These are phyloP conservation scores for Ormosia semicastrata DNA, from an alignment of 306 rosid genomes.

Conservation along the genomic window DNA sequence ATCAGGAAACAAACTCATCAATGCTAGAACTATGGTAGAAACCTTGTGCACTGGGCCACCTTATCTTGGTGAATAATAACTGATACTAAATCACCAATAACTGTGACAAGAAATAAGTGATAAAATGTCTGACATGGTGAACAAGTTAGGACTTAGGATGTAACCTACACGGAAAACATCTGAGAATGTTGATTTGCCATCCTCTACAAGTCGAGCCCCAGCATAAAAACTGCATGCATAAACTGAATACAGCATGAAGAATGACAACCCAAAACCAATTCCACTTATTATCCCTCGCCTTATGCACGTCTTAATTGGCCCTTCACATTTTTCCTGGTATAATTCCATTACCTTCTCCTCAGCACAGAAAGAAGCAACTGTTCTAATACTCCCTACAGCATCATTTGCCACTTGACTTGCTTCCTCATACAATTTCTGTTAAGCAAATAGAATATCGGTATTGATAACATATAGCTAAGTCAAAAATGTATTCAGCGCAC, in stretches of 20 bases:
- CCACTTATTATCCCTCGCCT: slow-evolving; percentile 64
- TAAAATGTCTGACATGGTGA: neutral
- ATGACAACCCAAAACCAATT: slow-evolving; percentile 54
- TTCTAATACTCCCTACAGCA: slow-evolving; percentile 80
- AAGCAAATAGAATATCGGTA: neutral
- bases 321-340: slow-evolving; percentile 65
- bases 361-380: slow-evolving; percentile 84
- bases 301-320: slow-evolving; percentile 55
- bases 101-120: neutral
- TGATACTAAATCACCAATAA: neutral
- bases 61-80: neutral
- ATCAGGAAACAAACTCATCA: neutral
- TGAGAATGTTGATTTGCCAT: slow-evolving; percentile 47
- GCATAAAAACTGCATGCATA: slow-evolving; percentile 60
- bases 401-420: slow-evolving; percentile 83
- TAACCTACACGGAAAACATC: slow-evolving; percentile 60
- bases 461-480: neutral
- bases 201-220: slow-evolving; percentile 56
- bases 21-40: neutral
- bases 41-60: neutral
- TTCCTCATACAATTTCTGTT: slow-evolving; percentile 72
- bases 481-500: neutral
- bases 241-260: slow-evolving; percentile 43
- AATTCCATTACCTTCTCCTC: slow-evolving; percentile 76
- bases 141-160: neutral